Evolutionary conservation across 2,329 filamentous ascomycete genomes (phyloP).

Genomic region (Sclerotinia nivalis): DNA sequence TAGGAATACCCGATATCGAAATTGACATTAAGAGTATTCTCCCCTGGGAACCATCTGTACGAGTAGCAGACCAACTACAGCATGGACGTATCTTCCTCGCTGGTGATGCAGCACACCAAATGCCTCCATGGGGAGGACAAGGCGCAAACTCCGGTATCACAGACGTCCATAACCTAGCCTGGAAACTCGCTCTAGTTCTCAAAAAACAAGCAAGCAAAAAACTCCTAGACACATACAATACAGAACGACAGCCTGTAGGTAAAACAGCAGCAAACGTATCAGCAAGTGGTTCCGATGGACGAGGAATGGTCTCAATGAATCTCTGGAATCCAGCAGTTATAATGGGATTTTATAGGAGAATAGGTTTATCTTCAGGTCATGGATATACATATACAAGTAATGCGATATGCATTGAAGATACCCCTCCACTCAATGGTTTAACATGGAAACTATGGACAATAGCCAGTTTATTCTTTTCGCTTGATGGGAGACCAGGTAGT

Average conservation of each 20-base stretch:
- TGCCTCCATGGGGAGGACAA: slow-evolving; percentile 50
- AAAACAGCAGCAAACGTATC: slow-evolving; percentile 26
- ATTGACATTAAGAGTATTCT: slow-evolving; percentile 42
- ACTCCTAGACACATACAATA: slow-evolving; percentile 45
- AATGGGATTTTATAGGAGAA: slow-evolving; percentile 3
- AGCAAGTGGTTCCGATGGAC: slow-evolving; percentile 18
- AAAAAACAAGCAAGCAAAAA: slow-evolving; percentile 29
- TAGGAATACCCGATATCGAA: slow-evolving; percentile 36
- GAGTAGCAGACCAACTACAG: slow-evolving; percentile 38
- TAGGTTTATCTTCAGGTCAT: slow-evolving; percentile 24
- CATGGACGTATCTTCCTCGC: slow-evolving; percentile 45
- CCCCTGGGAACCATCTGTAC: slow-evolving; percentile 41
- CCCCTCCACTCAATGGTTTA: slow-evolving; percentile 29
- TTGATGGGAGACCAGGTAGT: slow-evolving; percentile 40
- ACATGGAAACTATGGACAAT: slow-evolving; percentile 40
- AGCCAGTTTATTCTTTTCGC: slow-evolving; percentile 32
- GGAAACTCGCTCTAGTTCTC: slow-evolving; percentile 46
- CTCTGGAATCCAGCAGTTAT: not conserved
- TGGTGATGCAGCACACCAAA: slow-evolving; percentile 53
- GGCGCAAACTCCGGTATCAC: slow-evolving; percentile 44
- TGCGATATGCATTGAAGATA: slow-evolving; percentile 25
- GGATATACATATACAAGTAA: slow-evolving; percentile 28
- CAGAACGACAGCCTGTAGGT: slow-evolving; percentile 44
- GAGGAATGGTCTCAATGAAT: slow-evolving; percentile 26
- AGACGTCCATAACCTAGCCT: slow-evolving; percentile 47